Evolutionary conservation across 2,329 filamentous ascomycete genomes (phyloP).

Genomic region (Sporothrix pallida): DNA sequence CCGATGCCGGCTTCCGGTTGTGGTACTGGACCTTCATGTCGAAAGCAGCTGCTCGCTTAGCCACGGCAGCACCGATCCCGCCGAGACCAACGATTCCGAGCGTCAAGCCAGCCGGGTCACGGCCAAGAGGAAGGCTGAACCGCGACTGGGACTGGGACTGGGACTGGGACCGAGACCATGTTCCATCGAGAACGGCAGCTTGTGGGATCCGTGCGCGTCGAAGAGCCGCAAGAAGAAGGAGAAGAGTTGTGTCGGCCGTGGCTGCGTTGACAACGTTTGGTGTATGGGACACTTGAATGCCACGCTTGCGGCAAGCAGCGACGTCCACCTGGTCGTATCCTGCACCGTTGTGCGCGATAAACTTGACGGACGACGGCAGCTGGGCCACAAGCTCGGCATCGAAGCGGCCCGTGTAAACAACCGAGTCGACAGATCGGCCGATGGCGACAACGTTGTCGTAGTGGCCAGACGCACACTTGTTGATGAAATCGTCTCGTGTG

Average conservation of each 20-base stretch:
- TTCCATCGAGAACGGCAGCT: background rate
- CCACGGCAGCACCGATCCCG: constrained; percentile 54
- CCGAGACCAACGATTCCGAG: constrained; percentile 64
- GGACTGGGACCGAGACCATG: too few species aligned
- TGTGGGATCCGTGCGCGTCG: constrained; percentile 61
- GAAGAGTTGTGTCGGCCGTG: constrained; percentile 73
- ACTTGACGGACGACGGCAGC: constrained; percentile 42
- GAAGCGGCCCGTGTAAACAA: constrained; percentile 19
- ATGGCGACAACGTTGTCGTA: constrained; percentile 29
- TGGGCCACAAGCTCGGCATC: constrained; percentile 18
- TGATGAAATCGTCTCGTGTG: constrained; percentile 18
- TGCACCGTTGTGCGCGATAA: constrained; percentile 34
- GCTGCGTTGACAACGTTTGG: constrained; percentile 71
- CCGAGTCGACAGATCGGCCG: background rate
- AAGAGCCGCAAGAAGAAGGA: constrained; percentile 73
- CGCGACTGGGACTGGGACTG: too few species aligned
- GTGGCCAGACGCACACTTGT: constrained; percentile 1
- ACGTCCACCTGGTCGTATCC: constrained; percentile 76
- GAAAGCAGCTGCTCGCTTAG: constrained; percentile 50
- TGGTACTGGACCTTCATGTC: constrained; percentile 65
- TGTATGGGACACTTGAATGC: constrained; percentile 69
- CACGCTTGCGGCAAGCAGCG: constrained; percentile 62
- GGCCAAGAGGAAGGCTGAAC: constrained; percentile 52
- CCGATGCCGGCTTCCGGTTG: constrained; percentile 56
- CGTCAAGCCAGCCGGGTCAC: constrained; percentile 70